Percentiles rank a stretch among this genome's conserved stretches.
Evolutionary conservation across 768 basidiomycete genomes (phyloP).

Genomic region (Lactarius indigo): DNA sequence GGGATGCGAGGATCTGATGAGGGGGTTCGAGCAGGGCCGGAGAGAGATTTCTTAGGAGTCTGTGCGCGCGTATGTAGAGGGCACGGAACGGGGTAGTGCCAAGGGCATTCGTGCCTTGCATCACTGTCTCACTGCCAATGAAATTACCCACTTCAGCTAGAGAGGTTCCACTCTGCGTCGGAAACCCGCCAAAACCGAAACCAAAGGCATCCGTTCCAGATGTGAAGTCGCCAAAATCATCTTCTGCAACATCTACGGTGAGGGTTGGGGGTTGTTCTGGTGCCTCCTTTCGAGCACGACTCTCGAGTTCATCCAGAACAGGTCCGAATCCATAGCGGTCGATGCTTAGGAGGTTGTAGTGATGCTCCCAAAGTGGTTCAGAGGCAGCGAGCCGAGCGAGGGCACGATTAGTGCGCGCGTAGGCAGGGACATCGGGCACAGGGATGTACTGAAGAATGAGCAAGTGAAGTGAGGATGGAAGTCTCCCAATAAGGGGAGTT

Average conservation of each 20-base stretch:
- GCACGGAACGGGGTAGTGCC: constrained; percentile 42
- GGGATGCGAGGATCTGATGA: constrained; percentile 60
- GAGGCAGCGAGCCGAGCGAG: constrained; percentile 60
- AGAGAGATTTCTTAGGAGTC: constrained; percentile 57
- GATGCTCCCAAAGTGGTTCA: constrained; percentile 73
- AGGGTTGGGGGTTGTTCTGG: constrained; percentile 57
- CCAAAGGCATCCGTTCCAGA: constrained; percentile 28
- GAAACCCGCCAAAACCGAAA: not conserved
- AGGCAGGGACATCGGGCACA: constrained; percentile 75
- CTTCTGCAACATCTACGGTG: constrained; percentile 58
- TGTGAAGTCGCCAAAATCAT: constrained; percentile 91
- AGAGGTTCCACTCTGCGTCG: constrained; percentile 22
- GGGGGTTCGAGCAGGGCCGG: constrained; percentile 57
- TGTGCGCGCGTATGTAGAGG: constrained; percentile 65
- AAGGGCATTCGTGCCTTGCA: constrained; percentile 35
- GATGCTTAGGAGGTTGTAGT: constrained; percentile 61
- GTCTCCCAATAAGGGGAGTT: constrained; percentile 58
- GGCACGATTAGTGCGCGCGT: constrained; percentile 64
- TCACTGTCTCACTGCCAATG: constrained; percentile 36
- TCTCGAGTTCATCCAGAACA: constrained; percentile 61
- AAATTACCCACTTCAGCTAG: constrained; percentile 49
- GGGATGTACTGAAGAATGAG: constrained; percentile 71
- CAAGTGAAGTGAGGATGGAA: constrained; percentile 76
- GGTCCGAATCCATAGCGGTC: constrained; percentile 42
- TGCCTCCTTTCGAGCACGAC: constrained; percentile 37